A percentile compares a stretch with the other conserved stretches of the same genome.
phyloP scores from a whole-genome alignment of 148 eudicot genomes.

The Camellia japonica region DNA sequence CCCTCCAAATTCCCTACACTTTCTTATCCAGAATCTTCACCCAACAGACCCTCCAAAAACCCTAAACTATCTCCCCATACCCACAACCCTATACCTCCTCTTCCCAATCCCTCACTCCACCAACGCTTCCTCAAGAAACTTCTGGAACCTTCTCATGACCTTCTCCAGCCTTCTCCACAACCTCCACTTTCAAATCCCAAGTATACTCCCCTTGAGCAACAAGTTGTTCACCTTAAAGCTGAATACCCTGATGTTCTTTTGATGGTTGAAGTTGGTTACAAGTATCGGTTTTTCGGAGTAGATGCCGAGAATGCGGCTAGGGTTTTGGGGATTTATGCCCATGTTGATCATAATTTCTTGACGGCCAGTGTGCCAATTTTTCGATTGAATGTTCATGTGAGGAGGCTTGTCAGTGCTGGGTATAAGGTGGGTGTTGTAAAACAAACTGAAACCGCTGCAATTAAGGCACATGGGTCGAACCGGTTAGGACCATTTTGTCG shows the following conservation, averaged over 20 bases:
- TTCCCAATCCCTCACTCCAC: constrained; percentile 60
- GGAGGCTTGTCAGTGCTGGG: constrained; percentile 91
- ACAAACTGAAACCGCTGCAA: constrained; percentile 83
- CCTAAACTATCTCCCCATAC: constrained; percentile 53
- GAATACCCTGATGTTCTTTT: constrained; percentile 78
- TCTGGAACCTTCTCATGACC: constrained; percentile 66
- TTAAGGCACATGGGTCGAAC: constrained; percentile 90
- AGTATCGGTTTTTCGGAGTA: constrained; percentile 73
- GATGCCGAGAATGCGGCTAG: constrained; percentile 95
- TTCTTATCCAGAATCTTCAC: constrained; percentile 28
- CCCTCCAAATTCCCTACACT: constrained; percentile 35
- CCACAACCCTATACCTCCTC: constrained; percentile 39
- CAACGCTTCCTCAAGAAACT: constrained; percentile 68
- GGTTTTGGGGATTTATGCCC: constrained; percentile 77
- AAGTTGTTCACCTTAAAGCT: constrained; percentile 70
- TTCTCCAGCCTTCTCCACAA: constrained; percentile 34
- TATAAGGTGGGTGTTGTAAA: constrained; percentile 95
- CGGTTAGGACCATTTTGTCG: constrained; percentile 72
- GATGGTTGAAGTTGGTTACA: constrained; percentile 94
- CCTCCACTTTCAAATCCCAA: constrained; percentile 25
- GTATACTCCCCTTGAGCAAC: constrained; percentile 86
- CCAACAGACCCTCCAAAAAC: constrained; percentile 35
- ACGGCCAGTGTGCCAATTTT: constrained; percentile 97
- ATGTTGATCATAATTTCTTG: constrained; percentile 84
- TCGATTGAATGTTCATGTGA: constrained; percentile 84